Base-by-base conservation (phyloP, 257 asterid species). In the Nicotiana tabacum region DNA sequence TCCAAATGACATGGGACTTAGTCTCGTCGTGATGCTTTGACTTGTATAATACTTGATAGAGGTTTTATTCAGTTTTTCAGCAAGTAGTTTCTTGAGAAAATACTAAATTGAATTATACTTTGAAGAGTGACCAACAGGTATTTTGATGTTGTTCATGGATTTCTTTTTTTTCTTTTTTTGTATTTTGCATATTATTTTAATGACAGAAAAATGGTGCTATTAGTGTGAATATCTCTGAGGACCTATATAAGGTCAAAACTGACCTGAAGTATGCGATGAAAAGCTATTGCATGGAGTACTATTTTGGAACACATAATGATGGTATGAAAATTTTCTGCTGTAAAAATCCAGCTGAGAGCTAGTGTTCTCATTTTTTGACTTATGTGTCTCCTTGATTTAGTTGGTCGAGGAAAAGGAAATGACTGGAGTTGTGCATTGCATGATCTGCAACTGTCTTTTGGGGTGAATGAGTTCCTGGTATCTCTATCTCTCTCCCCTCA, bases 391-490 rank as follows among this genome's bases (percentile, higher is more conserved):
- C 78, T 76, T 55, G 82, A 77, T 80, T 80, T 80, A 53, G 64
- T 87, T 46, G 87, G 55, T 78, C 84, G 86, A 90, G 97, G 96
- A 82, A 90, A 89, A 86, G 87, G 84, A 27, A 82, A 84, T 77
- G 97, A 92, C 32, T 95, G 98, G 98, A 90, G 84, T 84, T 90
- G 87, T 79, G 86, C 88, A 9, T 85, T 89, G 87, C 98, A 93
- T 83, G 95, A 92, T 86, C 90, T 95, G 86, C 98, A 95, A 90
- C 92, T 93, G 78, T 89, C 94, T 53, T 95, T 93, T 61, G 97
- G 97, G 80, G 97, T 95, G 90, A 95, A 91, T 85, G 96, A 95
- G 86, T 94, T 93, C 90, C 87, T 94, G 97, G 95, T 92, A 83
- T 78, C 78, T 88, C 68, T 66, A 70, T 89, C 87, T 86, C 79